These are phyloP conservation scores for Podospora anserina DNA, from an alignment of 495 filamentous ascomycete genomes.

Conservation along the genomic window DNA sequence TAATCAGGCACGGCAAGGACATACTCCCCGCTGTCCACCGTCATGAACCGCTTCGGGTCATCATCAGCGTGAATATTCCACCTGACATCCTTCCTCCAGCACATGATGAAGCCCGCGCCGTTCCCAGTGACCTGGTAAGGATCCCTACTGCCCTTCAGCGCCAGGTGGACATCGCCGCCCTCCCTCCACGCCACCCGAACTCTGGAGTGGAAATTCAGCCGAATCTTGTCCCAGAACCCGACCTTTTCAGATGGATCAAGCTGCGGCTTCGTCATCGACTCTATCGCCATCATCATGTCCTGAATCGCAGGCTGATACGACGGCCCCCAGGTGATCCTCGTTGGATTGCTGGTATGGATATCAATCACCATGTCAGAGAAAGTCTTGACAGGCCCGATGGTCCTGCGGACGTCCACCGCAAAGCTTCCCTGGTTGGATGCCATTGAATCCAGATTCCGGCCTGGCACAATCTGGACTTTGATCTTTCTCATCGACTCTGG, in stretches of 20 bases:
- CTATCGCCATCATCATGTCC: conserved; percentile 99
- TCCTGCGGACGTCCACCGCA: conserved; percentile 80
- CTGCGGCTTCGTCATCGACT: conserved; percentile 93
- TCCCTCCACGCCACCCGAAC: conserved; percentile 86
- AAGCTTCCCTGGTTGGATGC: conserved; percentile 59
- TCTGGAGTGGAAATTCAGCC: conserved; percentile 91
- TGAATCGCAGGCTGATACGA: conserved; percentile 98
- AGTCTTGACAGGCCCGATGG: conserved; percentile 91
- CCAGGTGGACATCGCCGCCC: conserved; percentile 92
- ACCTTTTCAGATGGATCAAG: conserved; percentile 89
- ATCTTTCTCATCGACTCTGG: conserved; percentile 73
- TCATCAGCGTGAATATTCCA: conserved; percentile 79
- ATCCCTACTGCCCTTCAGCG: conserved; percentile 88
- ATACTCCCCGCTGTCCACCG: conserved; percentile 89
- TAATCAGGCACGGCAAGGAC: conserved; percentile 92
- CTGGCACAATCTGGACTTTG: conserved; percentile 80
- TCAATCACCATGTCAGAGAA: conserved; percentile 89
- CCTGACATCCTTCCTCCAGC: conserved; percentile 87
- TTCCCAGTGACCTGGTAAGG: conserved; percentile 90
- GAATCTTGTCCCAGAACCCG: conserved; percentile 99
- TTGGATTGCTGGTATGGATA: conserved; percentile 88
- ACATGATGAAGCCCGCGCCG: conserved; percentile 94
- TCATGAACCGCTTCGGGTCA: conserved; percentile 91
- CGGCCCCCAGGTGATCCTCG: conserved; percentile 91
- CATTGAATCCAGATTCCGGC: conserved; percentile 41